Base-by-base conservation (phyloP, 2,329 filamentous ascomycete genomes). In the Aspergillus spinulosporus region DNA sequence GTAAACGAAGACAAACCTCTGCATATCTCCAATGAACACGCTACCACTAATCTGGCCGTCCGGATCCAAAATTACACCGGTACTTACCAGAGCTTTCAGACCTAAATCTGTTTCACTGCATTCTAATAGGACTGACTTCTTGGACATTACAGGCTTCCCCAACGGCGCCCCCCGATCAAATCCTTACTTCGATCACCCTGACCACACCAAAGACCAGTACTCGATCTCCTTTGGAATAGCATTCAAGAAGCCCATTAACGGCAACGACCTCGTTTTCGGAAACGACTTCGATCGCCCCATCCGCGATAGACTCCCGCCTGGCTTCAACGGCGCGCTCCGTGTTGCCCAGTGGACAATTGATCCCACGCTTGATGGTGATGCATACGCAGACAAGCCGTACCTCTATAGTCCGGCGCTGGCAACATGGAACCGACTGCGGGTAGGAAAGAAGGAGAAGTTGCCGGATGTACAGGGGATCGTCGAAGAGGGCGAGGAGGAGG, bases 231-330 rank as follows among this genome's bases (percentile, higher is more conserved):
- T 96, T 69, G 82, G 84, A 45, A 90, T 97, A 72, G 85, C 83
- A 0, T 90, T 88, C n/a, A 90, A 89, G 65, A 66, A 76, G 31
- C 74, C 74, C 36, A 85, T 96, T 55, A 79, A 80, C 2, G 91
- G 85, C 44, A 74, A 83, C 28, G 86, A 95, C 60, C 80, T 99
- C 2, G 86, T 97, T 52, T 96, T 96, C 66, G 94, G 93, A 42
- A 97, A 97, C 72, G 92, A 97, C 78, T 97, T 97, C 70, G 92
- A 96, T 68, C 84, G 89, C 49, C 90, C 94, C 0, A 94, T 99
- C 64, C 84, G 91, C 32, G 88, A 96, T 69, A 84, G 87, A 12
- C 79, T 99, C 1, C 93, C 94, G 0, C 90, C 90, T 0, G 92
- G 93, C 0, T 96, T 96, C 74, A 85, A 85, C 68, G 88, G 90